Evolutionary conservation across 1,139 yeast genomes (phyloP).

Genomic region (Yamadazyma conglobata): DNA sequence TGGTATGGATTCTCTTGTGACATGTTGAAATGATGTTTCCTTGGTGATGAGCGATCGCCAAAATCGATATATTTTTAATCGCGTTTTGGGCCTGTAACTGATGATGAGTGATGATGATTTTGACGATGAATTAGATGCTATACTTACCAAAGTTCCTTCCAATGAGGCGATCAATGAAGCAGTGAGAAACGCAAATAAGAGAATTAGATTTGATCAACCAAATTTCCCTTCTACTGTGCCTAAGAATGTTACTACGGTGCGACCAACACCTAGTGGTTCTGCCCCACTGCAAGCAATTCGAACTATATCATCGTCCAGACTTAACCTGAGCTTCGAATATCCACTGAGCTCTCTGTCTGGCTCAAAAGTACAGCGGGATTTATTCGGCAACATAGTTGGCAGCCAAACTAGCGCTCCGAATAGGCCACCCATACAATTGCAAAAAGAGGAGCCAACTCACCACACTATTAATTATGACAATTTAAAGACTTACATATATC

Average conservation of each 20-base stretch:
- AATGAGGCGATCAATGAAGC: slow-evolving; percentile 1
- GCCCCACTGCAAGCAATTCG: no score
- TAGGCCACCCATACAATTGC: background rate
- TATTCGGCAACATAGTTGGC: slow-evolving; percentile 10
- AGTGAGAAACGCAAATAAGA: background rate
- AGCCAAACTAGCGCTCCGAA: slow-evolving; percentile 1
- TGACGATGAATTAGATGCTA: slow-evolving; percentile 14
- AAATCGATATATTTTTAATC: background rate
- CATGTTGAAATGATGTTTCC: no score
- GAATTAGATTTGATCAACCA: background rate
- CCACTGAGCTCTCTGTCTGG: no score
- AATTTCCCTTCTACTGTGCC: background rate
- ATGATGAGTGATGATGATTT: slow-evolving; percentile 15
- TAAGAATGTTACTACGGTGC: no score
- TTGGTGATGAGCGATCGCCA: background rate
- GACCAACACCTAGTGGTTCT: no score
- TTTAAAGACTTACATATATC: slow-evolving; percentile 63
- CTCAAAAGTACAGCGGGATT: slow-evolving; percentile 9
- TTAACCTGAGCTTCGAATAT: no score
- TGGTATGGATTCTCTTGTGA: slow-evolving; percentile 26
- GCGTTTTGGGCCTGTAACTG: no score
- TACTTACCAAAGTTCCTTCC: slow-evolving; percentile 4
- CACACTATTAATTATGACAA: slow-evolving; percentile 45
- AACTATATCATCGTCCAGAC: no score
- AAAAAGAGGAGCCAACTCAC: slow-evolving; percentile 38